Evolutionary conservation across 768 basidiomycete species (phyloP), one percentile per base, ranked within the genome.

Genomic region (Fibroporia radiculosa): DNA sequence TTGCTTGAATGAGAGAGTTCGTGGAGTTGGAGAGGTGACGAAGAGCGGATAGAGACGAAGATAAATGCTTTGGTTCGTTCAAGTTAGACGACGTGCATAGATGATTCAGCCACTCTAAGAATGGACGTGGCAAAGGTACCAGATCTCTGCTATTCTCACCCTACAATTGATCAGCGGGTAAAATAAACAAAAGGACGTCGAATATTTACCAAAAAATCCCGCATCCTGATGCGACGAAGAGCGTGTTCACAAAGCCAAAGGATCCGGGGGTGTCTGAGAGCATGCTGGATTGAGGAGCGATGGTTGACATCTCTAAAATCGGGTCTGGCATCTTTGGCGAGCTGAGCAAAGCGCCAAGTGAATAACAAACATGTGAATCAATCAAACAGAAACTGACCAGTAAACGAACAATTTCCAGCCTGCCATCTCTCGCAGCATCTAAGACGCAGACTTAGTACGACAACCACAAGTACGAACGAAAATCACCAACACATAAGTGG

Each of bases 351-450:
- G 29, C 10, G 29, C 8, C 29, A 31, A n/a, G 29, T 31, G 23
- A 40, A 36, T n/a, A 24, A 16, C 10, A 16, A n/a, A 19, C 11
- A 14, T 31, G 37, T 14, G 28, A 19, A 19, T 31, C 12, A 40
- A 23, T 35, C 7, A 31, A 7, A 11, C 22, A 20, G 7, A 10
- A 18, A 62, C 80, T 38, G 61, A 85, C 85, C 63, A 89, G 65
- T 50, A 71, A 64, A 49, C 75, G 70, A 6, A 81, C 82, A n/a
- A 87, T 81, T 42, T 80, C 72, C 32, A 80, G 58, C 52, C 72
- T 75, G 36, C 81, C 78, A 61, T 90, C 86, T 46, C 86, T 78
- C 36, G 83, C 75, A 24, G 86, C 84, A 63, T 89, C 86, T 90
- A 58, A n/a, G n/a, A 45, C 50, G 36, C 29, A 34, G 26, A 43